Evolutionary conservation across 768 basidiomycete species (phyloP).

Genomic region (Agrocybe praecox): DNA sequence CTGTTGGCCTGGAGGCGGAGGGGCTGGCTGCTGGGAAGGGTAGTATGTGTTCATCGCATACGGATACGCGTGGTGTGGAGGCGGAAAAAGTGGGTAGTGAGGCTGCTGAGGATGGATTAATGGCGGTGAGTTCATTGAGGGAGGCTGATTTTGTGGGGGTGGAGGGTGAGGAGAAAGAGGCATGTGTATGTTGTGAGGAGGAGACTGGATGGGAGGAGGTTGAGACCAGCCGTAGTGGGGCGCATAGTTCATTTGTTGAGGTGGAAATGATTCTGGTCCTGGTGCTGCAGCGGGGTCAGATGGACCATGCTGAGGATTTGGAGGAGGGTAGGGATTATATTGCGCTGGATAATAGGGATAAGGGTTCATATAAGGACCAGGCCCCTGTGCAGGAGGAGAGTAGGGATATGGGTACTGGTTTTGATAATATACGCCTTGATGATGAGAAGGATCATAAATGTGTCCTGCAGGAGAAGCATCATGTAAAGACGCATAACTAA

Average conservation of each 20-base stretch:
- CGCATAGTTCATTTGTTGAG: constrained; percentile 31
- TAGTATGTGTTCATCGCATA: constrained; percentile 34
- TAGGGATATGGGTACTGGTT: constrained; percentile 54
- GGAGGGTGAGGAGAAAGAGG: constrained; percentile 30
- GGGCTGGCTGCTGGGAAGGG: constrained; percentile 20
- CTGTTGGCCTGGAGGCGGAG: constrained; percentile 22
- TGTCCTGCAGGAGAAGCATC: constrained; percentile 52
- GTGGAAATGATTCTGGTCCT: constrained; percentile 35
- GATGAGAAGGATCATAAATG: constrained; percentile 52
- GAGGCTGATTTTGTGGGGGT: constrained; percentile 26
- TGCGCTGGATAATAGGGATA: constrained; percentile 40
- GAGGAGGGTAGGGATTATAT: constrained; percentile 38
- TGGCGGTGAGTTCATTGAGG: constrained; percentile 22
- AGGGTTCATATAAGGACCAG: constrained; percentile 39
- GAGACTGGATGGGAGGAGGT: constrained; percentile 31
- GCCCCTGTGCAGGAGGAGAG: constrained; percentile 44
- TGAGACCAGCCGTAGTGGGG: constrained; percentile 39
- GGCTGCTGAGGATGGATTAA: constrained; percentile 30
- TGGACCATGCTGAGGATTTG: constrained; percentile 30
- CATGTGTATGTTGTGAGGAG: constrained; percentile 29
- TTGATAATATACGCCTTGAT: constrained; percentile 43
- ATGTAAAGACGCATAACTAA: constrained; percentile 74
- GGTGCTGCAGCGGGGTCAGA: constrained; percentile 35
- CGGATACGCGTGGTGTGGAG: constrained; percentile 30
- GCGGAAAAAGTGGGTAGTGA: constrained; percentile 38